Percentiles rank a stretch among this genome's conserved stretches.
Conservation (phyloP, 495 filamentous ascomycete genomes). For the Saxispiralis lemnorum region DNA sequence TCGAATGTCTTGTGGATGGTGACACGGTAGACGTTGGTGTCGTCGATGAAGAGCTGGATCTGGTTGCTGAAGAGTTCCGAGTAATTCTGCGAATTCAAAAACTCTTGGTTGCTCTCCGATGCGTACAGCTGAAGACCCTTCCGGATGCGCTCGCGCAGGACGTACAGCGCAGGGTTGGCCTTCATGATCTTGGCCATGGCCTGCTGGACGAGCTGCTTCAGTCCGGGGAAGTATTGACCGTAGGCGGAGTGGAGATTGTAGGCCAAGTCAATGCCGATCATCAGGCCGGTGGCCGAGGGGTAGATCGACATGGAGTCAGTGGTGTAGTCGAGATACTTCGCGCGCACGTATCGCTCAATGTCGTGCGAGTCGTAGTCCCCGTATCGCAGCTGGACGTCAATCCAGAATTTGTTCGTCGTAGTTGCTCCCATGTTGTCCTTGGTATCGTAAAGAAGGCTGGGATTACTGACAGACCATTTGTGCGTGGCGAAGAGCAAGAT, state of each 20-base stretch:
- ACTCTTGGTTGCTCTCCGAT: slow-evolving; percentile 98
- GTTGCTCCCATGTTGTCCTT: slow-evolving; percentile 92
- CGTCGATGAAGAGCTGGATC: slow-evolving; percentile 97
- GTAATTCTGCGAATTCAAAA: slow-evolving; percentile 98
- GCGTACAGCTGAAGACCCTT: slow-evolving; percentile 98
- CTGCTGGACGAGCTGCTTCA: slow-evolving; percentile 92
- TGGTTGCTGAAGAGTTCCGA: slow-evolving; percentile 98
- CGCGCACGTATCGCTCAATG: slow-evolving; percentile 91
- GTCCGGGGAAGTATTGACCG: slow-evolving; percentile 93
- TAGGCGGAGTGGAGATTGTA: slow-evolving; percentile 98
- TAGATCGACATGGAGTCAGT: slow-evolving; percentile 99
- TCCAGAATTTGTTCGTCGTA: slow-evolving; percentile 98
- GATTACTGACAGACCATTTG: slow-evolving; percentile 95
- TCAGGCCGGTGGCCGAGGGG: slow-evolving; percentile 89
- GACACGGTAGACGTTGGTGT: slow-evolving; percentile 98
- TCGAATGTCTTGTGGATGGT: slow-evolving; percentile 99
- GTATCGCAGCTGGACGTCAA: slow-evolving; percentile 94
- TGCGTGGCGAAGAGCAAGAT: slow-evolving; percentile 94
- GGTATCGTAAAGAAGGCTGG: slow-evolving; percentile 84
- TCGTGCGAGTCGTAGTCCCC: slow-evolving; percentile 99
- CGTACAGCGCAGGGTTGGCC: slow-evolving; percentile 92
- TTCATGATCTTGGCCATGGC: slow-evolving; percentile 99
- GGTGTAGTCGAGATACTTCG: slow-evolving; percentile 98
- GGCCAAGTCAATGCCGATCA: slow-evolving; percentile 95
- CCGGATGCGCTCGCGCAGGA: slow-evolving; percentile 89